These are phyloP conservation scores for Brassica napus DNA, from an alignment of 345 rosid species.

Conservation along the genomic window DNA sequence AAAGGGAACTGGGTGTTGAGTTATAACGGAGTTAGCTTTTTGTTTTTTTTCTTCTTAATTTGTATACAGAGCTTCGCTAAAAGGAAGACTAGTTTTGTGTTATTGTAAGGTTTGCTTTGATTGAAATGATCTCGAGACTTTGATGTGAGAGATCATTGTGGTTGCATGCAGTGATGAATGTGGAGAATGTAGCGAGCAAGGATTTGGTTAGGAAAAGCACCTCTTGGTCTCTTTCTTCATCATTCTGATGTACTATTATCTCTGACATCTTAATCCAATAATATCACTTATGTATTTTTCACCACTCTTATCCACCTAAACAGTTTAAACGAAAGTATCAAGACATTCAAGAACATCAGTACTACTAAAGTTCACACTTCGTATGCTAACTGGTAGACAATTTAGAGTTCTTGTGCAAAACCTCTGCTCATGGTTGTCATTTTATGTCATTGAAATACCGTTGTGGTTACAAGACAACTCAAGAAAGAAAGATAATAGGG, in stretches of 20 bases:
- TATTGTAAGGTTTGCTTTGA: conserved; percentile 3
- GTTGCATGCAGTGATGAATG: conserved; percentile 1
- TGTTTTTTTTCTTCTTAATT: neutral
- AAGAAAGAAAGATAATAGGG: neutral
- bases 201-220: conserved; percentile 3
- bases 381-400: neutral
- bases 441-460: neutral
- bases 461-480: neutral
- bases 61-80: conserved; percentile 13
- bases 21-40: neutral
- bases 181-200: neutral
- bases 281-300: neutral
- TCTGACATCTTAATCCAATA: conserved; percentile 14
- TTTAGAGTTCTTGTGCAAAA: neutral
- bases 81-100: neutral
- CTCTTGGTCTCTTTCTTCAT: neutral
- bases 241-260: neutral
- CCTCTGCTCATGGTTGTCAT: neutral
- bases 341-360: neutral
- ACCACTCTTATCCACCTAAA: neutral
- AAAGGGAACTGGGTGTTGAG: conserved; percentile 41
- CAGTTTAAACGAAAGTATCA: neutral
- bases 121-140: conserved; percentile 20
- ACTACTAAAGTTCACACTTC: neutral
- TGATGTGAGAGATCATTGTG: conserved; percentile 30